Percentiles rank a stretch among this genome's conserved stretches.
These are phyloP conservation scores for Hypoxylon rickii DNA, from an alignment of 495 filamentous ascomycete genomes.

Conservation along the genomic window DNA sequence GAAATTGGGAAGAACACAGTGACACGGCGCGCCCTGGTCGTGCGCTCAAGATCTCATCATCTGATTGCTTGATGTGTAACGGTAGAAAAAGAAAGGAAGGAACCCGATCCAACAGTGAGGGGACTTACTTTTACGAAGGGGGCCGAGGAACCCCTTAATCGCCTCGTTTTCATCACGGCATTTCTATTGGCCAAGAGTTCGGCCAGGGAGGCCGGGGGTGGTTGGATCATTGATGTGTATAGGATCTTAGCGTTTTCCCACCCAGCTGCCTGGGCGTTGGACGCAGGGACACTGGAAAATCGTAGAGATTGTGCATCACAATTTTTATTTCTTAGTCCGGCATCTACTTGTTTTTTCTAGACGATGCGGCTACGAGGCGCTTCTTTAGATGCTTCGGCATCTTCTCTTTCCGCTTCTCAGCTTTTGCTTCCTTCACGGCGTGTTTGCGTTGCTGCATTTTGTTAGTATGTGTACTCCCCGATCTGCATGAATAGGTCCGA, in stretches of 20 bases:
- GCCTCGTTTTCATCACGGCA: background rate
- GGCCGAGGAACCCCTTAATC: background rate
- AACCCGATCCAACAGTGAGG: background rate
- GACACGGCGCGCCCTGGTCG: background rate
- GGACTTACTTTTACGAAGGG: too few species aligned
- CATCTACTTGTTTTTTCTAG: constrained; percentile 45
- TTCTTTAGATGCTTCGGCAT: constrained; percentile 97
- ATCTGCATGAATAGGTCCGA: background rate
- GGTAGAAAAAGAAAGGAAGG: too few species aligned
- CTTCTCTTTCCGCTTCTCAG: constrained; percentile 87
- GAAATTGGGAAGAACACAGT: constrained; percentile 35
- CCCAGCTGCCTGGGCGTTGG: too few species aligned
- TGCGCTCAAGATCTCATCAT: constrained; percentile 42
- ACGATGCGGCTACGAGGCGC: constrained; percentile 58
- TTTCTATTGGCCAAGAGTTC: too few species aligned
- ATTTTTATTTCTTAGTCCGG: constrained; percentile 3
- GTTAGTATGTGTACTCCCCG: constrained; percentile 20
- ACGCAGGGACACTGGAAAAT: too few species aligned
- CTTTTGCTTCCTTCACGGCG: constrained; percentile 91
- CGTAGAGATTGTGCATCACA: too few species aligned
- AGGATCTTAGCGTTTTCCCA: too few species aligned
- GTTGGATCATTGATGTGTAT: too few species aligned
- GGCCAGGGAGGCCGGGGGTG: too few species aligned
- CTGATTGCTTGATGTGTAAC: constrained; percentile 24
- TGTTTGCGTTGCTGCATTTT: constrained; percentile 71